Base-by-base conservation (phyloP, 768 basidiomycete species). In the Sistotremastrum niveocremeum region DNA sequence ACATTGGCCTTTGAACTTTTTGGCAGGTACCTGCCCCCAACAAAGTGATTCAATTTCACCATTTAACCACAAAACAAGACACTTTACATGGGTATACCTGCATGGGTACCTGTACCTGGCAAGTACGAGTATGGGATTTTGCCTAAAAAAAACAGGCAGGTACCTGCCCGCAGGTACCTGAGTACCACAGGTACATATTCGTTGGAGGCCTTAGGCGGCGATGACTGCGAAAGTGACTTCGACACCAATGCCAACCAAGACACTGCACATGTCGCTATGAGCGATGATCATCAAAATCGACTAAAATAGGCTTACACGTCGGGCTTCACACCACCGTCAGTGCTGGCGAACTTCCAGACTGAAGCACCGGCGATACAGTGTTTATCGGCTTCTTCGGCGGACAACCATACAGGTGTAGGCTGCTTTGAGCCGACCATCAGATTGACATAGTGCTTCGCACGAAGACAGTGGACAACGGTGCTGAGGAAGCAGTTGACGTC, bases 181-280 rank as follows among this genome's bases (percentile, higher is more conserved):
- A n/a, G n/a, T n/a, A n/a, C n/a, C n/a, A n/a, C n/a, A n/a, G n/a
- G n/a, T n/a, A n/a, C n/a, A n/a, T n/a, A n/a, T n/a, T n/a, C n/a
- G n/a, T n/a, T n/a, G n/a, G n/a, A n/a, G n/a, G n/a, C n/a, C n/a
- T n/a, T n/a, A n/a, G n/a, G n/a, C n/a, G n/a, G n/a, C 82, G 56
- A 94, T 79, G 46, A 89, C 81, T 59, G 94, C 90, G 53, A 87
- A 82, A 0, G 86, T 93, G 28, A 87, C 72, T 60, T 91, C 90
- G 30, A 85, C 81, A 50, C 90, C 89, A 54, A 87, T 80, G 6
- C 87, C 87, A 36, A 88, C 85, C 20, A 94, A 70, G 40, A 90
- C 84, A 46, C 77, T 79, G 44, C 4, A 20, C 12, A 30, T 40
- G n/a, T 6, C 30, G 39, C n/a, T n/a, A n/a, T n/a, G n/a, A n/a